phyloP scores from a whole-genome alignment of 257 asterid genomes.

The Jaltomata sinuosa region DNA sequence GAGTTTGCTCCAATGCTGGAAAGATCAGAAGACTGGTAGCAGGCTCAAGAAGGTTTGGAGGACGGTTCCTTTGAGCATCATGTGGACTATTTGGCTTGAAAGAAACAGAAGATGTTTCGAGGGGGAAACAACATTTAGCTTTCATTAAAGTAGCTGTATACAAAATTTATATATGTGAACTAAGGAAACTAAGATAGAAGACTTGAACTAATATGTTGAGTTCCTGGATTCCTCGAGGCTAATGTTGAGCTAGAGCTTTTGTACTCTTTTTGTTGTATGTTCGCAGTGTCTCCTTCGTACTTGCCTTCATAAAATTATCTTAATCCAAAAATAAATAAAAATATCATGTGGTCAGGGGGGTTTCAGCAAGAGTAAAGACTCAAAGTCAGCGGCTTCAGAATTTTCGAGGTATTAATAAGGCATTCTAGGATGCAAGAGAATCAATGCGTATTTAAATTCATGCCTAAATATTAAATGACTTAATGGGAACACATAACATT shows the following conservation, averaged over 20 bases:
- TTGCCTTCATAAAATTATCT: background rate
- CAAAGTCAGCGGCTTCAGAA: background rate
- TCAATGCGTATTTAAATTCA: background rate
- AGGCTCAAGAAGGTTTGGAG: background rate
- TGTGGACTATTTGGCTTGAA: background rate
- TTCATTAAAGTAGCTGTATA: background rate
- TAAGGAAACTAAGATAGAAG: background rate
- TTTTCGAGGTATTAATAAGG: background rate
- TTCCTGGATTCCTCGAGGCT: background rate
- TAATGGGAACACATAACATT: background rate
- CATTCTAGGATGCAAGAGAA: background rate
- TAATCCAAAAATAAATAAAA: background rate
- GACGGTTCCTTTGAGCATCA: background rate
- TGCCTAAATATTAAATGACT: background rate
- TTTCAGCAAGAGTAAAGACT: background rate
- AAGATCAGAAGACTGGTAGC: background rate
- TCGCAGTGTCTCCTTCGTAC: background rate
- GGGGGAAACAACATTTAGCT: background rate
- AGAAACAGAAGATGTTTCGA: background rate
- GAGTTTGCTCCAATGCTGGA: background rate
- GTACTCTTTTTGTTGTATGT: background rate
- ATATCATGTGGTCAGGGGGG: background rate
- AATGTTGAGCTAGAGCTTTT: background rate
- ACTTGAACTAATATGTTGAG: background rate
- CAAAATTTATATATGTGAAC: background rate